Evolutionary conservation across 2,329 filamentous ascomycete species (phyloP).

Genomic region (Clonostachys byssicola): DNA sequence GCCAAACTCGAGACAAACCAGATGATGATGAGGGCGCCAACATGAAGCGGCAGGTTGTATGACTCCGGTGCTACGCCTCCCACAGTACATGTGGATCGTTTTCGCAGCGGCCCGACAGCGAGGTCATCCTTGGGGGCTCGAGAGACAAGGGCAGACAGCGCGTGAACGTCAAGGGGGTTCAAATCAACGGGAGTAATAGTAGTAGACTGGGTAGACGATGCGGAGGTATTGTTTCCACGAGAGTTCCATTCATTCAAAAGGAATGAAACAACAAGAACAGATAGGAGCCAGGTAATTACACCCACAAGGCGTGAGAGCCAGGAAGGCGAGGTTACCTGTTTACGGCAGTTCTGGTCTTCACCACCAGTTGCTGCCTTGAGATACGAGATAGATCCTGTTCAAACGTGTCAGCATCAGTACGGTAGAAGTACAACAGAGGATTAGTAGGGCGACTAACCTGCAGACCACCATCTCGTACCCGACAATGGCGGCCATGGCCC

Average conservation of each 20-base stretch:
- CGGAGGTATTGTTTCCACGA: not conserved
- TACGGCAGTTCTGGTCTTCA: constrained; percentile 31
- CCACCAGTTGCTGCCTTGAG: constrained; percentile 26
- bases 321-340: constrained; percentile 18
- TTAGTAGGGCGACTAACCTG: constrained; percentile 11
- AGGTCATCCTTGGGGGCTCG: not conserved
- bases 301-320: constrained; percentile 16
- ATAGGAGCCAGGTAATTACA: constrained; percentile 27
- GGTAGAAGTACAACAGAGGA: not conserved
- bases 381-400: constrained; percentile 21
- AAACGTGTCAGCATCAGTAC: not conserved
- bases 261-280: constrained; percentile 30
- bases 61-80: constrained; percentile 21
- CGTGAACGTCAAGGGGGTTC: not conserved
- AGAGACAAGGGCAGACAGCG: constrained; percentile 4
- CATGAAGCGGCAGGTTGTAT: constrained; percentile 55
- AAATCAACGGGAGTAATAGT: not conserved
- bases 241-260: constrained; percentile 13
- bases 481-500: constrained; percentile 1
- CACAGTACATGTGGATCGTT: constrained; percentile 18
- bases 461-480: constrained; percentile 21
- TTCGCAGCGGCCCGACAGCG: constrained; percentile 2
- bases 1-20: constrained; percentile 41
- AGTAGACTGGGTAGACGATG: not conserved
- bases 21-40: constrained; percentile 50